A percentile compares a stretch with the other conserved stretches of the same genome.
phyloP scores from a whole-genome alignment of 2,329 filamentous ascomycete species.

The Aurifilum marmelostoma region DNA sequence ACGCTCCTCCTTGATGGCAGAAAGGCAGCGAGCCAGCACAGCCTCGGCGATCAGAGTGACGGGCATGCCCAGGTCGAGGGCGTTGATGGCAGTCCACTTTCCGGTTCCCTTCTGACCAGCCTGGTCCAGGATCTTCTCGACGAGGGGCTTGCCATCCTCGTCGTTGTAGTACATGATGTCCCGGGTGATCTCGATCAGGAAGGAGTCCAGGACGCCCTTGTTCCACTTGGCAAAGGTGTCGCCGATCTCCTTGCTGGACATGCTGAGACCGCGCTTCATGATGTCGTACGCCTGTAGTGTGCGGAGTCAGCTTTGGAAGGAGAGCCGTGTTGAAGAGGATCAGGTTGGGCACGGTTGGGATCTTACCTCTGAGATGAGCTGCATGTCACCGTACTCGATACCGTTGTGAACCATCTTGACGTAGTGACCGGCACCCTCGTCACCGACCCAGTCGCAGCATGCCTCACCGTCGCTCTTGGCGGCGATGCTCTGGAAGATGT shows the following conservation, averaged over 20 bases:
- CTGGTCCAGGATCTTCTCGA: constrained; percentile 99
- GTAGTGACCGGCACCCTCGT: constrained; percentile 99
- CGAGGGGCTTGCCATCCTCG: constrained; percentile 84
- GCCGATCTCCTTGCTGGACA: constrained; percentile 91
- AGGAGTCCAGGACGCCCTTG: constrained; percentile 96
- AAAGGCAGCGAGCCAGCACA: constrained; percentile 93
- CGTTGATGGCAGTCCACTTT: constrained; percentile 99
- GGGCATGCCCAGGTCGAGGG: constrained; percentile 96
- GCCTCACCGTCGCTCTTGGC: constrained; percentile 97
- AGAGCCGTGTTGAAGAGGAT: not conserved
- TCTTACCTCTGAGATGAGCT: constrained; percentile 96
- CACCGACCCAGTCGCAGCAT: constrained; percentile 99
- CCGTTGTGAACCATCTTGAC: constrained; percentile 99
- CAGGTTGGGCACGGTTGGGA: not conserved
- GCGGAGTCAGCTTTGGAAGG: constrained; percentile 15
- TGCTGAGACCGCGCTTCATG: constrained; percentile 95
- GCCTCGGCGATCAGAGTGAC: constrained; percentile 98
- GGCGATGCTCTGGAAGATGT: constrained; percentile 96
- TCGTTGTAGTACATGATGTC: constrained; percentile 99
- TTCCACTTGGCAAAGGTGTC: constrained; percentile 97
- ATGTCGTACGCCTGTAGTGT: constrained; percentile 87
- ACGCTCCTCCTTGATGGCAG: constrained; percentile 93
- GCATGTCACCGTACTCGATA: constrained; percentile 99
- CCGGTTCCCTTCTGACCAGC: constrained; percentile 99
- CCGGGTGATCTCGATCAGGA: constrained; percentile 98